Evolutionary conservation across 2,329 filamentous ascomycete species (phyloP), one percentile per base, ranked within the genome.

Genomic region (Gnomoniopsis smithogilvyi): DNA sequence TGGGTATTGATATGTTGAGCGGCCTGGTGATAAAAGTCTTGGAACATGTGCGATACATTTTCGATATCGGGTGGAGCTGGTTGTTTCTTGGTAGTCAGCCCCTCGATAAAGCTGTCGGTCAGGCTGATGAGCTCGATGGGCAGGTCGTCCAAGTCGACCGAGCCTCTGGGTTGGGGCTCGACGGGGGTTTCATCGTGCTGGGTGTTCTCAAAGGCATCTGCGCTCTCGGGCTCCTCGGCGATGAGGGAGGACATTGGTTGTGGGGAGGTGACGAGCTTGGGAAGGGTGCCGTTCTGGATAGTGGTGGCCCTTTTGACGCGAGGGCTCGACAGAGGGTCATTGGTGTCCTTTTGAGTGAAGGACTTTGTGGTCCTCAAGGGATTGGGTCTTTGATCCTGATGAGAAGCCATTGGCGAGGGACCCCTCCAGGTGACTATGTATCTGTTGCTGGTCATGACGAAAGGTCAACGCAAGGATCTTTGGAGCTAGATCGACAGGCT

Each of bases 91-190:
- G 91, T 91, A 51, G 87, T 90, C 26, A 99, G 78, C 7, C 92
- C 94, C 62, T 96, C 92, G 68, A 98, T 88, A 70, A 99, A 99
- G 69, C 92, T 95, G 73, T 98, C 94, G 21, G 90, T 92, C 70
- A 97, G 77, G 72, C 91, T 95, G 60, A 95, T 83, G 60, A 99
- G 84, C 80, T 99, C 95, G 68, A 97, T 95, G 15, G 95, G 95
- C 46, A 99, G 85, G 68, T 96, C 90, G 67, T 96, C 91, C 63
- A 95, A 88, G 59, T 91, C 88, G 63, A 91, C 83, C 3, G 89
- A 86, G 22, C 78, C 75, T 60, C 83, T 72, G 0, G 78, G 77
- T 30, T 55, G 53, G 2, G 73, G 67, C 62, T 85, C 81, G 6
- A 74, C 61, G 26, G 72, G 66, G 55, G 83, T 78, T 24, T 83